A percentile compares a stretch with the other conserved stretches of the same genome.
phyloP scores from a whole-genome alignment of 2,329 filamentous ascomycete species.

The Cladosporium sp. region DNA sequence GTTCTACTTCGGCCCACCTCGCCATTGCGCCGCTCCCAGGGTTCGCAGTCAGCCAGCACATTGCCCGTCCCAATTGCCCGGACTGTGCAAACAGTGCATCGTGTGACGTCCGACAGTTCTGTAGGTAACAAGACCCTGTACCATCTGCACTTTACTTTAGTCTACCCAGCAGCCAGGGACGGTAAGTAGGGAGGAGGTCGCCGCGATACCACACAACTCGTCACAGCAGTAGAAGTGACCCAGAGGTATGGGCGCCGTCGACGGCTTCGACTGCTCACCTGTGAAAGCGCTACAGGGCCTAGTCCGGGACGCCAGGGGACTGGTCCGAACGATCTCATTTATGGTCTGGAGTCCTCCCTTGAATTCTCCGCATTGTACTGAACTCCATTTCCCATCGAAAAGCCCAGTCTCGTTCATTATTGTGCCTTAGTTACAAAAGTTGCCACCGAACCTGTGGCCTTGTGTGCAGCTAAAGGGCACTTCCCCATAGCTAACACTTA shows the following conservation, averaged over 20 bases:
- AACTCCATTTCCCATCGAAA: neutral
- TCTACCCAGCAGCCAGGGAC: constrained; percentile 1
- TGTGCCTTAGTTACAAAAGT: neutral
- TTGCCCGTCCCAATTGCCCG: neutral
- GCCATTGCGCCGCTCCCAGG: neutral
- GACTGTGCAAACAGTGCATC: constrained; percentile 1
- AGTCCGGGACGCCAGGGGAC: constrained; percentile 5
- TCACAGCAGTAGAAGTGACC: neutral
- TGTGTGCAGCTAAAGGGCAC: neutral
- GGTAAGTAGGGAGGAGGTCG: neutral
- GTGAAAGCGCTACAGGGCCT: constrained; percentile 1
- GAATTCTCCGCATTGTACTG: neutral
- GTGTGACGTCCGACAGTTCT: neutral
- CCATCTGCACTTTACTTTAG: neutral
- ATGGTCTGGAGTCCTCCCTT: constrained; percentile 5
- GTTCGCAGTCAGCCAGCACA: neutral
- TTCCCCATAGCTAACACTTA: neutral
- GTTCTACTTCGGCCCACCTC: neutral
- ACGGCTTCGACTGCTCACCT: neutral
- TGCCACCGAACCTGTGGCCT: neutral
- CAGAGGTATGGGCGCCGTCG: neutral
- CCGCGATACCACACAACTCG: neutral
- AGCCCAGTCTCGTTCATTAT: neutral
- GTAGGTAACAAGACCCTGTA: constrained; percentile 2
- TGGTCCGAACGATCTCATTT: constrained; percentile 3